Percentiles rank a stretch among this genome's conserved stretches.
Conservation (phyloP, 345 rosid species). For the Raphanus raphanistrum region DNA sequence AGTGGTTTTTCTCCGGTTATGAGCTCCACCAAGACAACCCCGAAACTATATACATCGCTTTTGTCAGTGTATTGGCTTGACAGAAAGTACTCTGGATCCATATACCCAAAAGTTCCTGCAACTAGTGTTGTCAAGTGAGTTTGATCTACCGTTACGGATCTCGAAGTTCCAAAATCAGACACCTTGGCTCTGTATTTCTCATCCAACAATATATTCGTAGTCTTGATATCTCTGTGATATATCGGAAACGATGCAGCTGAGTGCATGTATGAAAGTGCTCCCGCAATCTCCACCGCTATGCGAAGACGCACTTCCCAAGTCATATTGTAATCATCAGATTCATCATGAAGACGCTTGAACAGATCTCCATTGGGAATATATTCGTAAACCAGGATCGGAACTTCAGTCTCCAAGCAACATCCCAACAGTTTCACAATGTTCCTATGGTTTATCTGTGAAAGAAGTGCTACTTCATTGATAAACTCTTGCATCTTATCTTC, state of each 20-base stretch:
- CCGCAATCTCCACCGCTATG: constrained; percentile 14
- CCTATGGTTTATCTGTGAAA: constrained; percentile 32
- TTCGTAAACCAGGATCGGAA: constrained; percentile 32
- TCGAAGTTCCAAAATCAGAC: constrained; percentile 34
- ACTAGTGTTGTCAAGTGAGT: constrained; percentile 34
- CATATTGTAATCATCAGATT: neutral
- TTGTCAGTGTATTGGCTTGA: constrained; percentile 40
- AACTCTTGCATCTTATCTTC: constrained; percentile 24
- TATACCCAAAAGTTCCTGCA: constrained; percentile 45
- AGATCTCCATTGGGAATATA: constrained; percentile 32
- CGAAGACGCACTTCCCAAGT: constrained; percentile 37
- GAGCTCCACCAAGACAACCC: constrained; percentile 49
- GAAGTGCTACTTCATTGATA: constrained; percentile 21
- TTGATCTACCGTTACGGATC: constrained; percentile 20
- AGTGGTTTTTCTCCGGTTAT: constrained; percentile 41
- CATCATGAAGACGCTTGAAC: constrained; percentile 23
- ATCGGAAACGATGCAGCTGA: constrained; percentile 29
- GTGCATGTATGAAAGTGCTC: constrained; percentile 29
- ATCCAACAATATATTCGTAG: constrained; percentile 18
- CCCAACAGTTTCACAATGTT: constrained; percentile 34
- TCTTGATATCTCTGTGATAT: constrained; percentile 35
- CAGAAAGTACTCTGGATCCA: constrained; percentile 45
- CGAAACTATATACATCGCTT: constrained; percentile 57
- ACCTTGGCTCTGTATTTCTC: constrained; percentile 28
- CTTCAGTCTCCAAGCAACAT: constrained; percentile 33